Conservation (phyloP, 257 asterid species). For the Salvia miltiorrhiza region DNA sequence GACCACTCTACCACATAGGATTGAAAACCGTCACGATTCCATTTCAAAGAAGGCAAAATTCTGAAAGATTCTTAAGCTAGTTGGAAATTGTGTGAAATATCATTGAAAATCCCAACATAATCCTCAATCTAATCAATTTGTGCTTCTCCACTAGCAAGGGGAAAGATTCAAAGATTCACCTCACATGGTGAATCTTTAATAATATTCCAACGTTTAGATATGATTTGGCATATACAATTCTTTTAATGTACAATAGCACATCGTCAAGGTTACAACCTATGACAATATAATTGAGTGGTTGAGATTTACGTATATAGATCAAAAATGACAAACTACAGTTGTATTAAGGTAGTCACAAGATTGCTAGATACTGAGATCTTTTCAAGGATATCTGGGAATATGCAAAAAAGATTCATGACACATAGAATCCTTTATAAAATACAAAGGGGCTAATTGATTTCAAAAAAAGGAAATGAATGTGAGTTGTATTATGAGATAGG, state of each 20-base stretch:
- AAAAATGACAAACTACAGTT: not conserved
- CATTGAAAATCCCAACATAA: conserved; percentile 4
- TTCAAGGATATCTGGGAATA: not conserved
- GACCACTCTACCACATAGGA: not conserved
- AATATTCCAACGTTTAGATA: conserved; percentile 1
- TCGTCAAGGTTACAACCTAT: not conserved
- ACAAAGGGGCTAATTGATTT: too few species aligned
- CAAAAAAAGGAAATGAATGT: too few species aligned
- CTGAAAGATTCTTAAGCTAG: not conserved
- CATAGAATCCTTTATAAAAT: not conserved
- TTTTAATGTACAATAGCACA: not conserved
- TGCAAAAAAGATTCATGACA: not conserved
- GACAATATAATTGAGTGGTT: not conserved
- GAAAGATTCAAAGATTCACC: conserved; percentile 14
- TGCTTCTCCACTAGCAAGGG: conserved; percentile 13
- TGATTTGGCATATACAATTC: not conserved
- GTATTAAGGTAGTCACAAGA: not conserved
- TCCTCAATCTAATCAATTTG: not conserved
- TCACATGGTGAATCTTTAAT: not conserved
- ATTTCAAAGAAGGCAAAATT: not conserved
- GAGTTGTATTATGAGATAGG: too few species aligned
- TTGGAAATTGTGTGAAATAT: not conserved
- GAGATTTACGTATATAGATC: not conserved
- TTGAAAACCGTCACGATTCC: not conserved
- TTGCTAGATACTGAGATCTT: not conserved